Evolutionary conservation across 331 rosid species (phyloP).

Genomic region (Ulmus americana): DNA sequence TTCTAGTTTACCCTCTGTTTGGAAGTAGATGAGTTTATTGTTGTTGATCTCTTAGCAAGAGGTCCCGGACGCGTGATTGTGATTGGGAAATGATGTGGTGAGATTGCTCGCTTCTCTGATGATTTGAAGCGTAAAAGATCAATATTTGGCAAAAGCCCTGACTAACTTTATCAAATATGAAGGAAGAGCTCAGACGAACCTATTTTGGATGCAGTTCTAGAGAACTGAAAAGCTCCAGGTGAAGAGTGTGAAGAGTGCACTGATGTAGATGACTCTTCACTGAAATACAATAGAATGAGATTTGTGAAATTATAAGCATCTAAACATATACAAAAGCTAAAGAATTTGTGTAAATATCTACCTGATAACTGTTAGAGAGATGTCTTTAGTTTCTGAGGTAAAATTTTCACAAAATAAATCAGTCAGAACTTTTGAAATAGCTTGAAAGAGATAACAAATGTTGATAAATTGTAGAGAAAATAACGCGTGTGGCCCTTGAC

Average conservation of each 20-base stretch:
- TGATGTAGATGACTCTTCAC: conserved; percentile 13
- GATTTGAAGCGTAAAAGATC: too few relatives aligned
- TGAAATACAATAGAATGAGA: conserved; percentile 8
- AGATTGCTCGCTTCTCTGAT: conserved; percentile 17
- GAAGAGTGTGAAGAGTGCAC: conserved; percentile 15
- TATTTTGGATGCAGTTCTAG: conserved; percentile 10
- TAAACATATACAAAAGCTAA: not conserved
- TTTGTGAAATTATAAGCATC: not conserved
- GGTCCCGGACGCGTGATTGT: conserved; percentile 13
- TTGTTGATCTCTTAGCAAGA: conserved; percentile 21
- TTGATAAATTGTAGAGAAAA: not conserved
- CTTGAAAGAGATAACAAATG: not conserved
- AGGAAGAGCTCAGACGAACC: conserved; percentile 10
- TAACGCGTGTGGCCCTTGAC: too few relatives aligned
- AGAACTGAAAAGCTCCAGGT: conserved; percentile 13
- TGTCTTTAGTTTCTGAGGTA: conserved; percentile 11
- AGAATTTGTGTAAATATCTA: not conserved
- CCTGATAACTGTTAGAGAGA: conserved; percentile 26
- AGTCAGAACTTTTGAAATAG: not conserved
- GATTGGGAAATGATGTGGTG: conserved; percentile 15
- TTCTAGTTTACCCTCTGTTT: conserved; percentile 24
- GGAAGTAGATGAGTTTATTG: conserved; percentile 19
- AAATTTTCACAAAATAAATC: not conserved
- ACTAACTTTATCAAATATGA: not conserved
- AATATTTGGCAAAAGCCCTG: too few relatives aligned